Evolutionary conservation across 208 protist genomes (phyloP), one percentile per base, ranked within the genome.

Genomic region (Acanthamoeba rhysodes): DNA sequence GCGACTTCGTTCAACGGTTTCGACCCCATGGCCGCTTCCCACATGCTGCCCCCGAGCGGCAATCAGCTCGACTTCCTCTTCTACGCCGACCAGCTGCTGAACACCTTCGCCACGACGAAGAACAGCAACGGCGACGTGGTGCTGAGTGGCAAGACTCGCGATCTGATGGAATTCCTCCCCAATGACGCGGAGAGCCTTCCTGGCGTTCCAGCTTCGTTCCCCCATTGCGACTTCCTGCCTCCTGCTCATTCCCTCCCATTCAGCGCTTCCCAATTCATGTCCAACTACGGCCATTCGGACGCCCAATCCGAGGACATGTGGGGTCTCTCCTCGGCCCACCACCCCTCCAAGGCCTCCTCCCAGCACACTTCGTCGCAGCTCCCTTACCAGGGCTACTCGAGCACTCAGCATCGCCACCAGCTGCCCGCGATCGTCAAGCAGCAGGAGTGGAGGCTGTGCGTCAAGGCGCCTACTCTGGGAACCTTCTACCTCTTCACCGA

Each of bases 401-500:
- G 37, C 4, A 34, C 48, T 27, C 48, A 59, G 4, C 22, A n/a
- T 2, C 74, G 29, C 27, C 78, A 32, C 6, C 78, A 24, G 37
- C 45, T 85, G 24, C 45, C 45, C n/a, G 74, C 22, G 12, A 50
- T 82, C 45, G 78, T 85, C 48, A 85, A 85, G 29, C 78, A 72
- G 24, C 85, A 94, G 37, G 66, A 94, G 45, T 94, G 72, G 68
- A 76, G 90, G 32, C 72, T 94, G 34, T 94, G 90, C 50, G 90
- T 94, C 0, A 76, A 84, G 32, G 90, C 90, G 10, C 90, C 90
- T 59, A 59, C 90, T 29, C 70, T 76, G 14, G 90, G 90, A 22
- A 82, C 90, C 27, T 94, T 94, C 32, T 94, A 94, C 68, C 90
- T 94, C 48, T 94, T 94, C 37, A 62, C 68, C 45, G 72, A 84